Percentiles rank a stretch among this genome's conserved stretches.
phyloP scores from a whole-genome alignment of 352 stramenopile genomes.

The Halophytophthora batemanensis region DNA sequence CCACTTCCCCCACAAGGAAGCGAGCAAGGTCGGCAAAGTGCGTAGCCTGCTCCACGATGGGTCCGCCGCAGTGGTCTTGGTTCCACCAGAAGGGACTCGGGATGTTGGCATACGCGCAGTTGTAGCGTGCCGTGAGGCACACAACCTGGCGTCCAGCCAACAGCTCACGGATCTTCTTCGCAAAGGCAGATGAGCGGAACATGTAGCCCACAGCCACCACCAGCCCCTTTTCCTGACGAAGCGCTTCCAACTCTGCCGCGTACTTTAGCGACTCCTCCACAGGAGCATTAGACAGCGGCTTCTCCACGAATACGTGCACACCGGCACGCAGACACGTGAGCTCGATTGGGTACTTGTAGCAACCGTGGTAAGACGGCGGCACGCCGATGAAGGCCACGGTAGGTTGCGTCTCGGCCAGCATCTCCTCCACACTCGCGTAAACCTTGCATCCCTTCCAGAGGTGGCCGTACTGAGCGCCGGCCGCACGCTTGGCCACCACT shows the following conservation, averaged over 20 bases:
- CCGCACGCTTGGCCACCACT: conserved; percentile 15
- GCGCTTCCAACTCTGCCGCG: conserved; percentile 22
- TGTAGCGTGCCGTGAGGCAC: conserved; percentile 36
- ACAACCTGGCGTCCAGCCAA: conserved; percentile 28
- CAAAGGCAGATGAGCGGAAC: conserved; percentile 34
- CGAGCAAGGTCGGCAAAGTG: conserved; percentile 37
- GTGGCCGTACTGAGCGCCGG: conserved; percentile 22
- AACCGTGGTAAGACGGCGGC: conserved; percentile 34
- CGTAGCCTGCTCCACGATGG: conserved; percentile 40
- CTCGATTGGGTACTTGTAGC: conserved; percentile 36
- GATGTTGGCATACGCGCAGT: conserved; percentile 33
- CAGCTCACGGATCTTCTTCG: conserved; percentile 29
- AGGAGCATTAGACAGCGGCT: conserved; percentile 29
- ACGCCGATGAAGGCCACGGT: conserved; percentile 34
- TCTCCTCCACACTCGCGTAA: conserved; percentile 25
- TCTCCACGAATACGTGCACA: conserved; percentile 34
- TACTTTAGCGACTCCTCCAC: conserved; percentile 29
- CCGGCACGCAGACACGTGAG: conserved; percentile 26
- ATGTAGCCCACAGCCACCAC: conserved; percentile 37
- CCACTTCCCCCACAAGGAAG: conserved; percentile 33
- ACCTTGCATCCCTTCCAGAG: conserved; percentile 26
- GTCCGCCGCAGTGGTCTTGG: conserved; percentile 31
- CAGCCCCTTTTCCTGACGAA: conserved; percentile 25
- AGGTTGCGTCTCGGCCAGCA: conserved; percentile 27
- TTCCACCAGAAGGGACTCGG: conserved; percentile 42